phyloP scores from a whole-genome alignment of 1,284 basidiomycete genomes.

The Marasmius tenuissimus region DNA sequence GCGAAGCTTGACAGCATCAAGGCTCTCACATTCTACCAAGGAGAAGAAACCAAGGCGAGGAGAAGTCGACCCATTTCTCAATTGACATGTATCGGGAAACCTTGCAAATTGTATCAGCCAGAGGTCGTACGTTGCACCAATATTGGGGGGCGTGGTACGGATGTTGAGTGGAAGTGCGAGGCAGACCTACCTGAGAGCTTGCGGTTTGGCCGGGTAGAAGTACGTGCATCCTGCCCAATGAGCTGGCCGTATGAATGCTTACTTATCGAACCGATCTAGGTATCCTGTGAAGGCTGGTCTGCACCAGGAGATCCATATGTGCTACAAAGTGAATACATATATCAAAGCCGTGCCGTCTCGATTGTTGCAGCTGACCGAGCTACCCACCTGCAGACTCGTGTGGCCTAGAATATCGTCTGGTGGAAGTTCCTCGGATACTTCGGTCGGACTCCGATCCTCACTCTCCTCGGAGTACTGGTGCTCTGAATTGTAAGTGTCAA shows the following conservation, averaged over 20 bases:
- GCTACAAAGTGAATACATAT: constrained; percentile 66
- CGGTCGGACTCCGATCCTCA: constrained; percentile 34
- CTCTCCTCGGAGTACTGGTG: constrained; percentile 17
- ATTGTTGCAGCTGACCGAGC: too few species aligned
- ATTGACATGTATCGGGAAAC: constrained; percentile 76
- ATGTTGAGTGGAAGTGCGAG: constrained; percentile 91
- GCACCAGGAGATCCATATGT: constrained; percentile 80
- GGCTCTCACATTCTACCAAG: constrained; percentile 81
- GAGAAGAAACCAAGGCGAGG: constrained; percentile 61
- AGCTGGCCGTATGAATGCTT: neutral
- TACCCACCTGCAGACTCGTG: constrained; percentile 64
- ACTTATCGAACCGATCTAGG: constrained; percentile 22
- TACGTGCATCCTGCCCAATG: neutral
- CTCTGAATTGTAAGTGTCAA: constrained; percentile 3
- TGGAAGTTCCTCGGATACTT: constrained; percentile 57
- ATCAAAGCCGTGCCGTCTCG: neutral
- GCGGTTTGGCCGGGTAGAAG: constrained; percentile 79
- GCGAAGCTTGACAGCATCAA: constrained; percentile 68
- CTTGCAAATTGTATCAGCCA: constrained; percentile 76
- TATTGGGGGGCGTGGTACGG: constrained; percentile 71
- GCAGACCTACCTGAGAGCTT: constrained; percentile 83
- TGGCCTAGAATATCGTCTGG: constrained; percentile 76
- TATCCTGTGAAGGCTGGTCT: constrained; percentile 89
- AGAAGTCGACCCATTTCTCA: constrained; percentile 74
- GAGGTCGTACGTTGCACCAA: constrained; percentile 86